A percentile compares a stretch with the other conserved stretches of the same genome.
Conservation (phyloP, 2,329 filamentous ascomycete species). For the Tolypocladium sp. region DNA sequence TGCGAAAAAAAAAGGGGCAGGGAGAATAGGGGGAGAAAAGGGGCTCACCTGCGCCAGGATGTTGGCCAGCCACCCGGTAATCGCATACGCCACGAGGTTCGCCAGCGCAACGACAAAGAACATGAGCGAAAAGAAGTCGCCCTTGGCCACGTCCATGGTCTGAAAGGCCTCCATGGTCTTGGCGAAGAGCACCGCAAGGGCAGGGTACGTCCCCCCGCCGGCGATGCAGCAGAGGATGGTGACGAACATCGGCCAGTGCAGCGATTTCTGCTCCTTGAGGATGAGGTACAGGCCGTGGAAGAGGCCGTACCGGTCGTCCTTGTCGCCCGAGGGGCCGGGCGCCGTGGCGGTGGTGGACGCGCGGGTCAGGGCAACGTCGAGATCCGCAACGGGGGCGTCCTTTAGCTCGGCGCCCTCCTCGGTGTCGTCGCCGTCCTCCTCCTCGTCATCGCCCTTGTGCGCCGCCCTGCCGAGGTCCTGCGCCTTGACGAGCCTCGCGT, state of each 20-base stretch:
- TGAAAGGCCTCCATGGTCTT: constrained; percentile 29
- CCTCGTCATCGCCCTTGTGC: constrained; percentile 1
- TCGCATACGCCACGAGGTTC: constrained; percentile 33
- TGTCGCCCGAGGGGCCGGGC: constrained; percentile 2
- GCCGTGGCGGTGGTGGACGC: constrained; percentile 5
- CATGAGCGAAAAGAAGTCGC: constrained; percentile 47
- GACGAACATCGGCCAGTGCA: constrained; percentile 14
- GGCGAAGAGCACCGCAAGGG: constrained; percentile 29
- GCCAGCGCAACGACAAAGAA: constrained; percentile 43
- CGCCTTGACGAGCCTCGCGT: constrained; percentile 38
- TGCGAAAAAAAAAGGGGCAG: not conserved
- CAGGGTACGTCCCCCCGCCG: constrained; percentile 27
- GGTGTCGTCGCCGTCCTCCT: constrained; percentile 10
- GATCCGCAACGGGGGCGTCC: constrained; percentile 12
- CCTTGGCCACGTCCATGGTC: constrained; percentile 19
- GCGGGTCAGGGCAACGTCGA: constrained; percentile 11
- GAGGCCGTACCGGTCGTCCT: constrained; percentile 11
- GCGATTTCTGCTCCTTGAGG: constrained; percentile 17
- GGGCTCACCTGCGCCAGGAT: constrained; percentile 22
- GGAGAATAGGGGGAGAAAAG: too few relatives aligned
- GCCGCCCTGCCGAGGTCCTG: constrained; percentile 25
- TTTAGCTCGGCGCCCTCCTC: constrained; percentile 16
- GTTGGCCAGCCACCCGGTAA: constrained; percentile 26
- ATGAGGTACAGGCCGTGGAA: constrained; percentile 19
- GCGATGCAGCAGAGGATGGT: constrained; percentile 13